Evolutionary conservation across 2,329 filamentous ascomycete species (phyloP).

Genomic region (Fusarium sp.): DNA sequence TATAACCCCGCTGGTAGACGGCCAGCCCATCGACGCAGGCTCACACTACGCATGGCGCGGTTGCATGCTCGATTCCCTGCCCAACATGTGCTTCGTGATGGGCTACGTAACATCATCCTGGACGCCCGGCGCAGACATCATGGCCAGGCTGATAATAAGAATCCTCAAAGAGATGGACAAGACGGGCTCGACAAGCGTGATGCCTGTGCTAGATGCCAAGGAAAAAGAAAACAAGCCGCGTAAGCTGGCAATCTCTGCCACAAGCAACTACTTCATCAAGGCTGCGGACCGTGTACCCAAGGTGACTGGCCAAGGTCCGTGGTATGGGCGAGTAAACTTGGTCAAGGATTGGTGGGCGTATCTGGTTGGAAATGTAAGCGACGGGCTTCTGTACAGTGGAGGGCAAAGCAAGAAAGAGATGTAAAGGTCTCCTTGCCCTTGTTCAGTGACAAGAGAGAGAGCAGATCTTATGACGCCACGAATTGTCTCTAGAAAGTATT

Average conservation of each 20-base stretch:
- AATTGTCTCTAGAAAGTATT: not conserved
- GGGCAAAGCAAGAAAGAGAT: constrained; percentile 40
- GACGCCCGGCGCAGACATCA: constrained; percentile 71
- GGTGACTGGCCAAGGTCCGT: constrained; percentile 47
- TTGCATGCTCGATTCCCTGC: constrained; percentile 71
- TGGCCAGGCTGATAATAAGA: constrained; percentile 57
- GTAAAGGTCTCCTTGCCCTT: not conserved
- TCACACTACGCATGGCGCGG: constrained; percentile 70
- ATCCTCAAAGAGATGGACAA: constrained; percentile 63
- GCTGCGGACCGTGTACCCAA: constrained; percentile 51
- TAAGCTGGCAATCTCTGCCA: constrained; percentile 42
- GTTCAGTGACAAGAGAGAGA: not conserved
- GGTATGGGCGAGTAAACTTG: constrained; percentile 49
- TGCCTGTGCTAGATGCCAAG: constrained; percentile 52
- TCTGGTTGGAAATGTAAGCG: constrained; percentile 45
- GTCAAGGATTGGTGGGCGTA: constrained; percentile 45
- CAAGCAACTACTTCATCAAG: constrained; percentile 50
- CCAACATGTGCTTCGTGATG: constrained; percentile 68
- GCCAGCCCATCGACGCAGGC: constrained; percentile 55
- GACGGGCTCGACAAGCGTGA: constrained; percentile 55
- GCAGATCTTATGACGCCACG: not conserved
- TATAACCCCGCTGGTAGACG: constrained; percentile 63
- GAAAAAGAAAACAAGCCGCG: constrained; percentile 38
- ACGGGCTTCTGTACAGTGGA: constrained; percentile 46
- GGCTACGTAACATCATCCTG: constrained; percentile 74